Evolutionary conservation across 192 early-diverging fungal genomes (phyloP).

Genomic region (Rhizoclosmatium globosum): DNA sequence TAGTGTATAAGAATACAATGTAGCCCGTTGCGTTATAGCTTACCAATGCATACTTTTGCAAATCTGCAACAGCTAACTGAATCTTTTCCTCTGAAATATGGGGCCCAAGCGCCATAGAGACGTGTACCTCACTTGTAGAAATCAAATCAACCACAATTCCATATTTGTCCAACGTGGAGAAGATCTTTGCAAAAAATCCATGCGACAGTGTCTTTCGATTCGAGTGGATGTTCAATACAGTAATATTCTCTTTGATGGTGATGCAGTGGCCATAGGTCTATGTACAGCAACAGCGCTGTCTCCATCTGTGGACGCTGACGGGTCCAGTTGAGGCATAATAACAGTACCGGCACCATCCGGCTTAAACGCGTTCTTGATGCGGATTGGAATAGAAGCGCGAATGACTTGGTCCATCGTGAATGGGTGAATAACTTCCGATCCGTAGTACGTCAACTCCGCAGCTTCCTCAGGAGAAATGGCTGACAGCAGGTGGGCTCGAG

Average conservation of each 20-base stretch:
- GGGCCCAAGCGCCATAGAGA: constrained; percentile 72
- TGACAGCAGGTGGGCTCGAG: constrained; percentile 80
- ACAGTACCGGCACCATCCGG: constrained; percentile 92
- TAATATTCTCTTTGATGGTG: constrained; percentile 98
- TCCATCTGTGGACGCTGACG: neutral
- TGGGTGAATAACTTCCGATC: constrained; percentile 90
- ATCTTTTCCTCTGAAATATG: constrained; percentile 67
- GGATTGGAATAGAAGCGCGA: constrained; percentile 93
- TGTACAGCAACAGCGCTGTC: constrained; percentile 20
- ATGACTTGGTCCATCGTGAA: constrained; percentile 99
- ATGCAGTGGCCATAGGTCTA: constrained; percentile 89
- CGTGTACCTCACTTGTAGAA: constrained; percentile 91
- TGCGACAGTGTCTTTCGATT: constrained; percentile 95
- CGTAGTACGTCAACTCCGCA: constrained; percentile 98
- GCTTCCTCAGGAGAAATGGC: constrained; percentile 98
- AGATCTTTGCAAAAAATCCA: constrained; percentile 97
- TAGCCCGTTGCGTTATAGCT: neutral
- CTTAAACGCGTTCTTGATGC: constrained; percentile 98
- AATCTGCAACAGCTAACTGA: constrained; percentile 78
- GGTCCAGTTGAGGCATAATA: constrained; percentile 82
- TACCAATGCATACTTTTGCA: constrained; percentile 82
- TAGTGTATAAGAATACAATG: neutral
- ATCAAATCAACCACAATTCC: constrained; percentile 95
- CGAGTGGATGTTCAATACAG: constrained; percentile 96
- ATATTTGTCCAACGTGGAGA: constrained; percentile 83